Evolutionary conservation across 176 grass and related monocot genomes (phyloP).

Genomic region (Saccharum officinarum): DNA sequence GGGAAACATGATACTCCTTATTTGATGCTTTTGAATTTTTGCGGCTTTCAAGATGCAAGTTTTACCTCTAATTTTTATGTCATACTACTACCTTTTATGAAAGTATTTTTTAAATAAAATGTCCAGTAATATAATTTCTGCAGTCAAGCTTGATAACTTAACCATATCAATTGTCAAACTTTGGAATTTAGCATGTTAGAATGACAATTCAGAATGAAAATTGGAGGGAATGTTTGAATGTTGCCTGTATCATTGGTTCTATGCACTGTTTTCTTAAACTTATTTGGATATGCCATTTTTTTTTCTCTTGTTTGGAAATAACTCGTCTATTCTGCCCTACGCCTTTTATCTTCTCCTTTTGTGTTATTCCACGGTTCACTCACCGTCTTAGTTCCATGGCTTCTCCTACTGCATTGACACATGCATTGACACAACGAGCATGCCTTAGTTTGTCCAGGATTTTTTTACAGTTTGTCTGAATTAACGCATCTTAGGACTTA

Average conservation of each 20-base stretch:
- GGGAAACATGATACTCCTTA: not conserved
- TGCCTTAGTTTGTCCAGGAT: not conserved
- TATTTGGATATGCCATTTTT: not conserved
- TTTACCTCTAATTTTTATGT: not conserved
- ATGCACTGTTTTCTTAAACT: not conserved
- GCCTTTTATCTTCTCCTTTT: not conserved
- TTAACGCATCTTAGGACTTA: not conserved
- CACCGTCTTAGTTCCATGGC: not conserved
- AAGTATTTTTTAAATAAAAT: not conserved
- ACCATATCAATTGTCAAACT: not conserved
- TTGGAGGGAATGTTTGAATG: not conserved
- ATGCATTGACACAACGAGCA: not conserved
- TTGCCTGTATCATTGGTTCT: not conserved
- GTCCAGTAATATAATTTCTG: not conserved
- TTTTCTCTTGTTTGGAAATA: not conserved
- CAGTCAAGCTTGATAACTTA: not conserved
- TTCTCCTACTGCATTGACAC: not conserved
- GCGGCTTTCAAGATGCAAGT: not conserved
- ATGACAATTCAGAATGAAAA: not conserved
- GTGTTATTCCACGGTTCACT: not conserved
- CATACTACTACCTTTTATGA: not conserved
- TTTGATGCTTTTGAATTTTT: not conserved
- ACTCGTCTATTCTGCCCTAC: not conserved
- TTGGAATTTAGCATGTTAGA: not conserved
- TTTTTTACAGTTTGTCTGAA: not conserved